Evolutionary conservation across 2,329 filamentous ascomycete species (phyloP).

Genomic region (Emmonsiellopsis sp.): DNA sequence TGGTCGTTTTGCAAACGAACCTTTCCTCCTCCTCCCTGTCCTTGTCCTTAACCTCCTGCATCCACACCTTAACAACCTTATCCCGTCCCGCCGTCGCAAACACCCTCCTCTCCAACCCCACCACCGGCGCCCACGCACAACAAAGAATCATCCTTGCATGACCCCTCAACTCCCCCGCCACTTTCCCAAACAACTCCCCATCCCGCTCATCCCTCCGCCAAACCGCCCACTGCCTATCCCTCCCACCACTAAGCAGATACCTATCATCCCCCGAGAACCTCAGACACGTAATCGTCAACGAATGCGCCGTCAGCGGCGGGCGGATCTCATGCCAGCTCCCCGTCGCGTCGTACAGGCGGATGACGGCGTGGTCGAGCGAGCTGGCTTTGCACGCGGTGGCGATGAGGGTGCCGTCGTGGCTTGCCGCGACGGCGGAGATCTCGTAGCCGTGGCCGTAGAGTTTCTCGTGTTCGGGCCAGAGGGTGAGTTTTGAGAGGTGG

Average conservation of each 20-base stretch:
- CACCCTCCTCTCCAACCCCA: slow-evolving; percentile 24
- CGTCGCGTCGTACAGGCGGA: slow-evolving; percentile 77
- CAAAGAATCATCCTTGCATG: slow-evolving; percentile 90
- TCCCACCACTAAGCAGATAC: slow-evolving; percentile 75
- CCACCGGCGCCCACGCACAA: slow-evolving; percentile 64
- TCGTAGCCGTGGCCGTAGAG: slow-evolving; percentile 97
- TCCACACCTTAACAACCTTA: slow-evolving; percentile 72
- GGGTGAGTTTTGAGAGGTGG: slow-evolving; percentile 74
- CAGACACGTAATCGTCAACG: slow-evolving; percentile 74
- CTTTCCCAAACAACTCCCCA: slow-evolving; percentile 44
- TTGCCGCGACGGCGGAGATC: slow-evolving; percentile 76
- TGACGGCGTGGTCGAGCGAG: slow-evolving; percentile 87
- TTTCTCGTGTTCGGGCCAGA: slow-evolving; percentile 95
- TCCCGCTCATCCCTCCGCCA: slow-evolving; percentile 49
- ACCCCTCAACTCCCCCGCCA: slow-evolving; percentile 67
- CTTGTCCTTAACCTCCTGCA: slow-evolving; percentile 18
- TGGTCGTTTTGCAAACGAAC: slow-evolving; percentile 46
- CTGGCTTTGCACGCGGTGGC: slow-evolving; percentile 91
- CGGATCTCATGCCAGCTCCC: slow-evolving; percentile 76
- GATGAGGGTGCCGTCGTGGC: slow-evolving; percentile 63
- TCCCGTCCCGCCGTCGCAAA: slow-evolving; percentile 90
- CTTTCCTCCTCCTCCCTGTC: slow-evolving; percentile 17
- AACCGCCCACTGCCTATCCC: slow-evolving; percentile 85
- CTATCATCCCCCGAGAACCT: slow-evolving; percentile 68
- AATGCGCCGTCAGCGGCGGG: slow-evolving; percentile 74